A percentile compares a stretch with the other conserved stretches of the same genome.
Evolutionary conservation across 495 filamentous ascomycete genomes (phyloP).

Genomic region (Geopyxis carbonaria): DNA sequence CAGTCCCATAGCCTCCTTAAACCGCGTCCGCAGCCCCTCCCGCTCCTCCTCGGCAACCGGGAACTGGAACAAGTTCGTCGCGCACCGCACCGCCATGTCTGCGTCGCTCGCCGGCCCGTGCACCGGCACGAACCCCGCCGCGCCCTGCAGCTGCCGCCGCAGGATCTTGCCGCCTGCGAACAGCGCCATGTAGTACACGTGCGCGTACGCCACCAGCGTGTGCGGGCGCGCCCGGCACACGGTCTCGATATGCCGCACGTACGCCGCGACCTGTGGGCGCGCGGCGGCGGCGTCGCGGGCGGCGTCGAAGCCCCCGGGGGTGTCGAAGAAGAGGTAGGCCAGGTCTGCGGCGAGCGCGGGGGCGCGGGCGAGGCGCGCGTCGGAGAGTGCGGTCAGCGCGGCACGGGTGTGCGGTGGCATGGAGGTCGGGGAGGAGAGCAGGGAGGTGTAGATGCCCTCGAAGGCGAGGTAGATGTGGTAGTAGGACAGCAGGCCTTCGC

Average conservation of each 20-base stretch:
- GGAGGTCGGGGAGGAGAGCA: constrained; percentile 10
- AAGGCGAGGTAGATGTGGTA: constrained; percentile 19
- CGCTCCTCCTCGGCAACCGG: constrained; percentile 14
- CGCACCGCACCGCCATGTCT: constrained; percentile 7
- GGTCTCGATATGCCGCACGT: too few species aligned
- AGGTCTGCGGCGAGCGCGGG: constrained; percentile 13
- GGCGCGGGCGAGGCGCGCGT: constrained; percentile 12
- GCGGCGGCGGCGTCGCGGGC: too few species aligned
- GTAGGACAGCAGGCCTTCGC: constrained; percentile 21
- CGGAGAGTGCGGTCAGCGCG: constrained; percentile 12
- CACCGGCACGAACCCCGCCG: constrained; percentile 16
- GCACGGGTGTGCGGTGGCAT: constrained; percentile 10
- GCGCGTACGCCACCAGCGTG: constrained; percentile 12
- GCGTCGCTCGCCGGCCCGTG: constrained; percentile 4
- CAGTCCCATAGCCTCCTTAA: constrained; percentile 12
- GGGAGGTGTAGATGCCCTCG: constrained; percentile 14
- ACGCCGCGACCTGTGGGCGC: too few species aligned
- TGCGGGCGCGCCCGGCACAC: too few species aligned
- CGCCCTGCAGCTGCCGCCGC: constrained; percentile 11
- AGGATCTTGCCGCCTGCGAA: constrained; percentile 24
- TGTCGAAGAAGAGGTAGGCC: constrained; percentile 13
- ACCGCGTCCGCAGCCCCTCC: constrained; percentile 9
- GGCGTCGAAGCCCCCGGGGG: constrained; percentile 1
- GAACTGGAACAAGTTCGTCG: constrained; percentile 20
- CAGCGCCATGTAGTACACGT: constrained; percentile 23